Evolutionary conservation across 768 basidiomycete genomes (phyloP), one percentile per base, ranked within the genome.

Genomic region (Antrodiella citrinella): DNA sequence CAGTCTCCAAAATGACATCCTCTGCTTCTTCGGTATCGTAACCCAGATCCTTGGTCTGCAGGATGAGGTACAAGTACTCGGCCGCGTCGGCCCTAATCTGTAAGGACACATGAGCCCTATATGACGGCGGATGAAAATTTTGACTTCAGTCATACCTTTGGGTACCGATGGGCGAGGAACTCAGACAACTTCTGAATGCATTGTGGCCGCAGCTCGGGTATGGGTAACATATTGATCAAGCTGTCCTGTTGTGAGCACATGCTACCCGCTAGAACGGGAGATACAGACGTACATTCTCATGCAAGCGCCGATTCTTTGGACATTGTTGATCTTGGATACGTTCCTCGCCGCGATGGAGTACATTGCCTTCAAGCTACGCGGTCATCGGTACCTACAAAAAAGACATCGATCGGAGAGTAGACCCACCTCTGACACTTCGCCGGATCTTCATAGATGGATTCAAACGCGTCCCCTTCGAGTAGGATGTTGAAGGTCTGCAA

Each of bases 21-120:
- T 91, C 87, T 1, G 77, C 72, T 35, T 75, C 78, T 30, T 82
- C 81, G 7, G 80, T 80, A 13, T 87, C 85, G 50, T 72, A 65
- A 0, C 74, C 81, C 7, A 86, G 60, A 55, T 89, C 88, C 43
- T 73, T 73, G 57, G 79, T 79, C 62, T 91, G 87, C 26, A 94
- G 65, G 13, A 80, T 73, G 22, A 90, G 69, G 61, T 92, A 96
- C 5, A 96, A 64, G 54, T 85, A 79, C 64, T 95, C 93, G 2
- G 91, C 88, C 1, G 88, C 82, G 52, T 83, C 80, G 9, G 82
- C 74, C 49, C 93, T 82, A 50, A 93, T 72, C 91, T 95, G 52
- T 23, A 35, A 48, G 54, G n/a, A 9, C 12, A 19, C 5, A 19
- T 19, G 40, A 48, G 30, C 15, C 23, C 19, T 21, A 22, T 35